Base-by-base conservation (phyloP, 75 land plant genomes). In the Cunninghamia lanceolata region DNA sequence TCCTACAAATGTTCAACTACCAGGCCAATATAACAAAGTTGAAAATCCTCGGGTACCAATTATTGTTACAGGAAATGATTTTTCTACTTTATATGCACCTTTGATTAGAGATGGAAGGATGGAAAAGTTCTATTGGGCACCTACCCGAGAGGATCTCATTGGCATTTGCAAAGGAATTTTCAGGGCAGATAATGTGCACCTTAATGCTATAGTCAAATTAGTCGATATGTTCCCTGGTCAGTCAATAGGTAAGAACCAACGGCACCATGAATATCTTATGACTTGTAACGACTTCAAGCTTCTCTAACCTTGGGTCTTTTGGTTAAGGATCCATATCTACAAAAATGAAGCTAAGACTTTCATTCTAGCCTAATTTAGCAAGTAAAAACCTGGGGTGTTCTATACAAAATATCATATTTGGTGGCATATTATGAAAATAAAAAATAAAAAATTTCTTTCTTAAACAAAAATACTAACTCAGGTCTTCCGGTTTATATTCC, bases 121-220 rank as follows among this genome's bases (percentile, higher is more conserved):
- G 92, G 92, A 91, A 91, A 91, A 91, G 88, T 91, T 90, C 84
- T 91, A 91, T 89, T 91, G 92, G 91, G 91, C 91, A 9, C 92
- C 92, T 16, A 90, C 92, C 15, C 68, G 92, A 10, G 91, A 91
- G 2, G 92, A 91, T 68, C 73, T 88, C 38, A 87, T 91, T 85
- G 92, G 92, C 40, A 88, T 91, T 28, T 87, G 91, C 86, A 63
- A 75, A 54, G 91, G 91, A 38, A 90, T 90, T 80, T 91, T 91
- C 91, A 68, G 84, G 30, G 56, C 86, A 3, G 91, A 90, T 59
- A 86, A 89, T 39, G 88, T 89, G 13, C 34, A 32, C 63, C 75
- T 46, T 17, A 17, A 56, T 17, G 91, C 89, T 54, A 50, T 90
- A 25, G 70, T 59, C 8, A 90, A 71, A 43, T 82, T 90, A 14